A percentile compares a stretch with the other conserved stretches of the same genome.
phyloP scores from a whole-genome alignment of 192 early-diverging fungal genomes.

The Helicostylum pulchrum region DNA sequence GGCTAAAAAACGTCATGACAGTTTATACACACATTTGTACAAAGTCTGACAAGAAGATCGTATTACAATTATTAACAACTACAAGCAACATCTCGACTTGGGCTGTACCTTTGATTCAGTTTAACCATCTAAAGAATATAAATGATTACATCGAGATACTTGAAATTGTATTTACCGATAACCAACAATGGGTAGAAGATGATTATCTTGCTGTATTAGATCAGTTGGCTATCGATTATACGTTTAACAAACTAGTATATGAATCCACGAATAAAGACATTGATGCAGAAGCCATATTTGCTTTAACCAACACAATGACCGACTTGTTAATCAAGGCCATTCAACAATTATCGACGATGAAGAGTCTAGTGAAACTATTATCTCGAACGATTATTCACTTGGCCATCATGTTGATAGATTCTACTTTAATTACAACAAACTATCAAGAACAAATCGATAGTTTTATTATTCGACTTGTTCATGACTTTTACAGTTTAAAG shows the following conservation, averaged over 20 bases:
- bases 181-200: conserved; percentile 29
- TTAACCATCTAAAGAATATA: neutral
- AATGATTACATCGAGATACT: conserved; percentile 2
- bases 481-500: conserved; percentile 10
- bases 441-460: conserved; percentile 13
- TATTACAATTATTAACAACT: neutral
- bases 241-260: conserved; percentile 31
- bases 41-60: neutral
- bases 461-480: conserved; percentile 7
- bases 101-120: conserved; percentile 10
- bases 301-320: neutral
- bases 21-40: neutral
- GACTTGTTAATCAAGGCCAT: conserved; percentile 2
- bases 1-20: neutral
- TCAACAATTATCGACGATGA: neutral
- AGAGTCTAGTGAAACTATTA: conserved; percentile 26
- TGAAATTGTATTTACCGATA: neutral
- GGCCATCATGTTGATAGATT: conserved; percentile 21
- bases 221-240: conserved; percentile 37
- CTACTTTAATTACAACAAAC: neutral
- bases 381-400: conserved; percentile 40
- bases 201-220: conserved; percentile 42
- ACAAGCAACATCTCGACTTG: neutral
- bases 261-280: neutral
- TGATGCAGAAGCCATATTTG: neutral